These are phyloP conservation scores for Trametes sp. DNA, from an alignment of 1,284 basidiomycete species.

Conservation along the genomic window DNA sequence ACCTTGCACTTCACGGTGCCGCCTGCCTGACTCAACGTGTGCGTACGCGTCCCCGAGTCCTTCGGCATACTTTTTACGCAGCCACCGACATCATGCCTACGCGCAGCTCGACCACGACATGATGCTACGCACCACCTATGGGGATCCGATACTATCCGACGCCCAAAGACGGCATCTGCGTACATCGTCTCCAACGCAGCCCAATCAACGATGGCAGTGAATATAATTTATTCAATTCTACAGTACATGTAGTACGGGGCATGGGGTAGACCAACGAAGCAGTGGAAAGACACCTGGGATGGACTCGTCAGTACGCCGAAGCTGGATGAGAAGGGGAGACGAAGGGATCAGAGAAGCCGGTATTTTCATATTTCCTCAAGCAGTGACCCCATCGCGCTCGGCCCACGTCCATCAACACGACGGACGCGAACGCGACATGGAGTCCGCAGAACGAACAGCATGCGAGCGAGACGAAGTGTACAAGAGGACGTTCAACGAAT, in stretches of 20 bases:
- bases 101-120: neutral
- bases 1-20: neutral
- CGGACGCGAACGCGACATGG: slow-evolving; percentile 44
- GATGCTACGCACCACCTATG: slow-evolving; percentile 1
- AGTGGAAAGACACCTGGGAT: neutral
- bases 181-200: too few relatives aligned
- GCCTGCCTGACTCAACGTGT: slow-evolving; percentile 8
- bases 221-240: neutral
- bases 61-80: slow-evolving; percentile 19
- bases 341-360: slow-evolving; percentile 69
- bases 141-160: too few relatives aligned
- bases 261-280: too few relatives aligned
- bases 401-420: slow-evolving; percentile 59
- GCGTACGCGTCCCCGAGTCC: slow-evolving; percentile 8
- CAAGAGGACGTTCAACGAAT: slow-evolving; percentile 73
- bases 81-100: slow-evolving; percentile 16
- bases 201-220: too few relatives aligned
- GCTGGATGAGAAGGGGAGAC: neutral
- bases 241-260: too few relatives aligned
- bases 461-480: slow-evolving; percentile 45
- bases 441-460: slow-evolving; percentile 34
- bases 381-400: slow-evolving; percentile 44
- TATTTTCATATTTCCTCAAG: slow-evolving; percentile 65
- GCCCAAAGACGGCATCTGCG: too few relatives aligned
- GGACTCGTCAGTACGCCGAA: neutral